phyloP scores from a whole-genome alignment of 805 yeast genomes.

The Metschnikowia noctiluminum region DNA sequence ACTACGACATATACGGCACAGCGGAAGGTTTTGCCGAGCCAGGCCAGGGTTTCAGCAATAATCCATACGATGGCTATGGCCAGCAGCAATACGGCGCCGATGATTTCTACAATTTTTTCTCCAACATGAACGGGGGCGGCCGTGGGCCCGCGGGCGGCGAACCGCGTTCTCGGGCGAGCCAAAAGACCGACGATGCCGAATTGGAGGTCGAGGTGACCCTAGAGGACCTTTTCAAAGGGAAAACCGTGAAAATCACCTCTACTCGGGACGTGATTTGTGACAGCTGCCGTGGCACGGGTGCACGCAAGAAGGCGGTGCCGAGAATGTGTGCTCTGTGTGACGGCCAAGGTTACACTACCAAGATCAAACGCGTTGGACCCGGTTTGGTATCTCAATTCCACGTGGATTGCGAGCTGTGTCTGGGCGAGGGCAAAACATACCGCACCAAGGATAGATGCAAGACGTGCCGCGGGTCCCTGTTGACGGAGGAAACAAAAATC shows the following conservation, averaged over 20 bases:
- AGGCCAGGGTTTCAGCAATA: constrained; percentile 25
- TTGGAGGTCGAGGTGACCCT: constrained; percentile 61
- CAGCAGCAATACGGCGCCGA: constrained; percentile 49
- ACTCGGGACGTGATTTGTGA: constrained; percentile 72
- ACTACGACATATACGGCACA: constrained; percentile 58
- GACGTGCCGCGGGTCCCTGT: constrained; percentile 64
- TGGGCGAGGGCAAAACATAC: constrained; percentile 62
- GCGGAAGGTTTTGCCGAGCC: constrained; percentile 25
- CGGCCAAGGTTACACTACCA: constrained; percentile 65
- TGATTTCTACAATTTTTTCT: constrained; percentile 72
- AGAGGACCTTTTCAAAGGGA: constrained; percentile 78
- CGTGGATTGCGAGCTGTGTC: constrained; percentile 63
- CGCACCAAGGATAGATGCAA: constrained; percentile 72
- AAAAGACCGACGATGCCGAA: constrained; percentile 64
- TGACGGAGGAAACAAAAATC: constrained; percentile 61
- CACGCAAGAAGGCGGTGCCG: constrained; percentile 53
- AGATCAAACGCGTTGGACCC: constrained; percentile 64
- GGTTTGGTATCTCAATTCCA: constrained; percentile 68
- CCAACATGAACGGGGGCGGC: constrained; percentile 35
- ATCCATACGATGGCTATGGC: constrained; percentile 37
- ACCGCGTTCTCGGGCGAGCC: constrained; percentile 9
- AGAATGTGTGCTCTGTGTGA: constrained; percentile 63
- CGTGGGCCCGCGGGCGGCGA: neutral
- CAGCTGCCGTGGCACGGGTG: constrained; percentile 74
- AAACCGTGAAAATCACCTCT: constrained; percentile 67